Evolutionary conservation across 768 basidiomycete genomes (phyloP).

Genomic region (Suillus bovinus): DNA sequence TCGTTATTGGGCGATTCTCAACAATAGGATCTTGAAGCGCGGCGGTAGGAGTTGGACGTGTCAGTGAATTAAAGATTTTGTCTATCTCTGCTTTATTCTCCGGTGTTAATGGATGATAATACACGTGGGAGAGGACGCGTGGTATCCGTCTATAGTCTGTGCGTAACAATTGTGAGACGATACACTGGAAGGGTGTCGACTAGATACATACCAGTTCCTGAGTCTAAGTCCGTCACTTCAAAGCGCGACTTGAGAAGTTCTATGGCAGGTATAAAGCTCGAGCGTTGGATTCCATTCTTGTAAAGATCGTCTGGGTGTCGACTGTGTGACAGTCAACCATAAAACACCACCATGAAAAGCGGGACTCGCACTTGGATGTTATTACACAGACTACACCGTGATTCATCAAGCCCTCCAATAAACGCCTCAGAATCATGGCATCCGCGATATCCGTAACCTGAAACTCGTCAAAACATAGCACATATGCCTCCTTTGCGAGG

Average conservation of each 20-base stretch:
- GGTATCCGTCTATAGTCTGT: conserved; percentile 94
- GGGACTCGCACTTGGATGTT: conserved; percentile 87
- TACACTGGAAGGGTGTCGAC: neutral
- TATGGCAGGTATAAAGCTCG: conserved; percentile 93
- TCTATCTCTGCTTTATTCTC: conserved; percentile 69
- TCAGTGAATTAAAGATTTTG: conserved; percentile 80
- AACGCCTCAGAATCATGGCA: conserved; percentile 93
- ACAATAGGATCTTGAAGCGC: conserved; percentile 49
- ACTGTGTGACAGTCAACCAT: conserved; percentile 42
- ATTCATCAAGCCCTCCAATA: conserved; percentile 83
- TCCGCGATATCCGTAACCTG: conserved; percentile 99
- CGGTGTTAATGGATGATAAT: conserved; percentile 77
- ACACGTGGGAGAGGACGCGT: conserved; percentile 90
- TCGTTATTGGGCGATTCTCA: conserved; percentile 61
- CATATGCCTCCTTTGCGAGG: conserved; percentile 77
- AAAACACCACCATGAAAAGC: conserved; percentile 3
- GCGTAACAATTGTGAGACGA: conserved; percentile 8
- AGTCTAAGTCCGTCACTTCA: conserved; percentile 89
- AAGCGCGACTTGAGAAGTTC: conserved; percentile 88
- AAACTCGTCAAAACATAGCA: conserved; percentile 98
- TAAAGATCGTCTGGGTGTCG: conserved; percentile 97
- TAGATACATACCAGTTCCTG: conserved; percentile 73
- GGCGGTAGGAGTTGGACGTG: conserved; percentile 45
- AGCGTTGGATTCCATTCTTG: conserved; percentile 97
- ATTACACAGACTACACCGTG: conserved; percentile 93